Percentiles rank a stretch among this genome's conserved stretches.
These are phyloP conservation scores for Mycena pura DNA, from an alignment of 768 basidiomycete species.

Conservation along the genomic window DNA sequence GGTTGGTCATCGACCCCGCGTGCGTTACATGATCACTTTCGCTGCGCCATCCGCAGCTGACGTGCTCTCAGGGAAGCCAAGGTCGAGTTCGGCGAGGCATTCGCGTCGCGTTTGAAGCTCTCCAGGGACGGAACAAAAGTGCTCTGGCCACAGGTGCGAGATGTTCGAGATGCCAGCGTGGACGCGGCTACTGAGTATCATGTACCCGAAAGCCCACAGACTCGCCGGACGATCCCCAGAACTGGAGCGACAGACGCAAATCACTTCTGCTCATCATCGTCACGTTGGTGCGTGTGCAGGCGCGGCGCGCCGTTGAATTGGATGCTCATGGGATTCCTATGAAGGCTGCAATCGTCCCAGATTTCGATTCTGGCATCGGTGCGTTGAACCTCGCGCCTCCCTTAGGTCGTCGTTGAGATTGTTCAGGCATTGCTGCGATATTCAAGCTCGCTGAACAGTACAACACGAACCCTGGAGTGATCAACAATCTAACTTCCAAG, in stretches of 20 bases:
- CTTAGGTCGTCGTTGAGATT: not conserved
- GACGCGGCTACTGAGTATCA: not conserved
- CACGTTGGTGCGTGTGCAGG: slow-evolving; percentile 40
- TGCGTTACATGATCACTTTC: slow-evolving; percentile 33
- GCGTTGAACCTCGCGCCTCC: not conserved
- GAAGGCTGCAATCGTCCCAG: slow-evolving; percentile 61
- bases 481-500: slow-evolving; percentile 65
- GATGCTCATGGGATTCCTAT: not conserved
- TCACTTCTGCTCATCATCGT: slow-evolving; percentile 56
- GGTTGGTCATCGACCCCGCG: slow-evolving; percentile 66
- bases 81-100: slow-evolving; percentile 58
- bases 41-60: not conserved
- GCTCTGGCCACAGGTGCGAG: slow-evolving; percentile 59
- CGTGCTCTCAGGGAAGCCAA: slow-evolving; percentile 52
- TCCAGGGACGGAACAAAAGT: slow-evolving; percentile 58
- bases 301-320: not conserved
- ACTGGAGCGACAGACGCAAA: slow-evolving; percentile 57
- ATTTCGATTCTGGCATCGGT: slow-evolving; percentile 66
- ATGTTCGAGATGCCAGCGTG: not conserved
- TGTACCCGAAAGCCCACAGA: slow-evolving; percentile 47
- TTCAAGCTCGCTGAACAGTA: slow-evolving; percentile 63
- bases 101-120: slow-evolving; percentile 59
- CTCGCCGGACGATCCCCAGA: slow-evolving; percentile 41
- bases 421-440: slow-evolving; percentile 57
- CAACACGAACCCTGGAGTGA: slow-evolving; percentile 54